A percentile compares a stretch with the other conserved stretches of the same genome.
phyloP scores from a whole-genome alignment of 345 rosid genomes.

The Arabis hirsuta region DNA sequence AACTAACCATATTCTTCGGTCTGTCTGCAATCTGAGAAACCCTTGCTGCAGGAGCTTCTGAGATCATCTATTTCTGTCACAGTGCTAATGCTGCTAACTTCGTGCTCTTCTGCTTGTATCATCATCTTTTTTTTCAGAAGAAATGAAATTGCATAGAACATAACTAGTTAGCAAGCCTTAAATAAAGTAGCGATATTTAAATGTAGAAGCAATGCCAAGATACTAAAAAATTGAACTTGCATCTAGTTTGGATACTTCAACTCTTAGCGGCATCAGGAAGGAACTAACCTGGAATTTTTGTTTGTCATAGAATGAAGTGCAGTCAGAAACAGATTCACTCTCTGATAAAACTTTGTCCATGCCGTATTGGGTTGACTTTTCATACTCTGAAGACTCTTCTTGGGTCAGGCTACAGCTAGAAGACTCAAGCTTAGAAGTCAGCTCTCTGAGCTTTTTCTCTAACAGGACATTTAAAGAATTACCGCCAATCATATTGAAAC shows the following conservation, averaged over 20 bases:
- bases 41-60: conserved; percentile 40
- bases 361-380: conserved; percentile 45
- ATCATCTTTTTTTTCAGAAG: conserved; percentile 21
- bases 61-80: conserved; percentile 53
- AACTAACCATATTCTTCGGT: conserved; percentile 32
- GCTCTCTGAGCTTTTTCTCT: conserved; percentile 77
- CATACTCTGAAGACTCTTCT: conserved; percentile 50
- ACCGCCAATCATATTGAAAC: conserved; percentile 53
- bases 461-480: conserved; percentile 65
- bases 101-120: conserved; percentile 46
- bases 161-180: conserved; percentile 2
- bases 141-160: conserved; percentile 18
- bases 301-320: conserved; percentile 47
- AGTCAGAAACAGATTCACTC: conserved; percentile 45
- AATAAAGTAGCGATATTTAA: background rate
- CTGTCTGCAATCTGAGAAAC: conserved; percentile 48
- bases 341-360: conserved; percentile 40
- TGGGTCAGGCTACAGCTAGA: conserved; percentile 52
- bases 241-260: conserved; percentile 16
- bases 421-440: conserved; percentile 64
- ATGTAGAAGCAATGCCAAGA: conserved; percentile 8
- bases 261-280: conserved; percentile 25
- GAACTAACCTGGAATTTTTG: conserved; percentile 66
- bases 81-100: conserved; percentile 51
- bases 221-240: conserved; percentile 1